Conservation (phyloP, 371 early-diverging fungal genomes). For the Hamiltosporidium tvaerminnensis region DNA sequence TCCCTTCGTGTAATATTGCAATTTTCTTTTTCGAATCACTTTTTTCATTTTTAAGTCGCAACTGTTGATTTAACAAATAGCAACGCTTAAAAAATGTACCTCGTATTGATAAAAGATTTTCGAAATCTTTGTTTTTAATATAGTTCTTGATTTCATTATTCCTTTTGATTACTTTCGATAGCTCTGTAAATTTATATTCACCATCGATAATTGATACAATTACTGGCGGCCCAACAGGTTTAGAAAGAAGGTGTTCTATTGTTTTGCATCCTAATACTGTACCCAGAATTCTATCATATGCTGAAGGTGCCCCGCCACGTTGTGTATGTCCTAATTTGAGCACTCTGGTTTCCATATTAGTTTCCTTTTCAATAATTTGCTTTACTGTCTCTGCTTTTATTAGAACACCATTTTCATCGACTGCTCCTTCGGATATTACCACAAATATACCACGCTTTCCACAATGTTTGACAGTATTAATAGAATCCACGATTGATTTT, state of each 20-base stretch:
- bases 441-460: slow-evolving; percentile 60
- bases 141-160: slow-evolving; percentile 32
- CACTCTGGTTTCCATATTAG: slow-evolving; percentile 75
- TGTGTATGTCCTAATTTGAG: slow-evolving; percentile 91
- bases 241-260: slow-evolving; percentile 73
- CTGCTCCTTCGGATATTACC: slow-evolving; percentile 87
- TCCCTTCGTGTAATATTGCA: slow-evolving; percentile 77
- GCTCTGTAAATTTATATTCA: slow-evolving; percentile 62
- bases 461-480: neutral
- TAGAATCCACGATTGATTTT: neutral
- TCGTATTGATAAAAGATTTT: slow-evolving; percentile 68
- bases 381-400: slow-evolving; percentile 70
- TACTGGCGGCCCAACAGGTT: slow-evolving; percentile 65
- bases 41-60: neutral
- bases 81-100: slow-evolving; percentile 68
- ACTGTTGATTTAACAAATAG: neutral
- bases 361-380: slow-evolving; percentile 60
- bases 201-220: slow-evolving; percentile 76
- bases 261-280: slow-evolving; percentile 82
- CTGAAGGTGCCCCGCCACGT: slow-evolving; percentile 83
- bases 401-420: slow-evolving; percentile 68
- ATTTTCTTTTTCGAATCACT: slow-evolving; percentile 55
- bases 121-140: slow-evolving; percentile 61
- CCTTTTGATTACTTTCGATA: slow-evolving; percentile 73
- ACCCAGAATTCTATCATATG: slow-evolving; percentile 73